phyloP scores from a whole-genome alignment of 1,284 basidiomycete genomes.

The Anthracocystis walkeri region DNA sequence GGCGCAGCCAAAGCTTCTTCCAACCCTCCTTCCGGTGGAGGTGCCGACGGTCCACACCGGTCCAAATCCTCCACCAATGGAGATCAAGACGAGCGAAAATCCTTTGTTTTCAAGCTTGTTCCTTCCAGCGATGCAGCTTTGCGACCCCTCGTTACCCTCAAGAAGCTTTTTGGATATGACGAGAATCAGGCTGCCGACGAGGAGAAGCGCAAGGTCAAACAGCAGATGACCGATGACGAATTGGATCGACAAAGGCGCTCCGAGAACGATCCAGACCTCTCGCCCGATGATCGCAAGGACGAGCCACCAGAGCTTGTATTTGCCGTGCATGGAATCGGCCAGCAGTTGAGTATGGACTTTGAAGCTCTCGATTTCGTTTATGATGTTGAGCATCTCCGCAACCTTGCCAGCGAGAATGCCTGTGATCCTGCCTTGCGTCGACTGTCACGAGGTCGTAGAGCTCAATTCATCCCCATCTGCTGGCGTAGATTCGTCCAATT shows the following conservation, averaged over 20 bases:
- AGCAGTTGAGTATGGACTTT: conserved; percentile 61
- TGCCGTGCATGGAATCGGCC: conserved; percentile 63
- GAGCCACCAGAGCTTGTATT: conserved; percentile 63
- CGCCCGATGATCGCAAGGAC: conserved; percentile 52
- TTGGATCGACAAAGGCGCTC: conserved; percentile 32
- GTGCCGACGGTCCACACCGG: conserved; percentile 34
- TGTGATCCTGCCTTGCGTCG: conserved; percentile 43
- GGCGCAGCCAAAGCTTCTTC: conserved; percentile 49
- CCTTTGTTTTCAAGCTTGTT: conserved; percentile 40
- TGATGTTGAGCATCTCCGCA: conserved; percentile 59
- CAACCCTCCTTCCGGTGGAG: conserved; percentile 39
- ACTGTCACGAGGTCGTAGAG: conserved; percentile 66
- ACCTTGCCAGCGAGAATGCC: conserved; percentile 46
- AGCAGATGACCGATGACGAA: conserved; percentile 55
- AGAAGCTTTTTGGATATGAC: conserved; percentile 50
- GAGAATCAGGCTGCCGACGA: conserved; percentile 51
- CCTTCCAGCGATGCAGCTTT: conserved; percentile 52
- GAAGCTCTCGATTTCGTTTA: conserved; percentile 63
- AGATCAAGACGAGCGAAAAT: conserved; percentile 36
- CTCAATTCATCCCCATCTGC: conserved; percentile 74
- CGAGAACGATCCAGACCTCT: conserved; percentile 20
- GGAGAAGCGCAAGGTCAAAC: conserved; percentile 52
- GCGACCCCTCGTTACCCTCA: conserved; percentile 43
- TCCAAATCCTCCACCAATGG: conserved; percentile 18
- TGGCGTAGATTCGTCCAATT: conserved; percentile 73